Base-by-base conservation (phyloP, 805 yeast species). In the Hanseniaspora vineae region DNA sequence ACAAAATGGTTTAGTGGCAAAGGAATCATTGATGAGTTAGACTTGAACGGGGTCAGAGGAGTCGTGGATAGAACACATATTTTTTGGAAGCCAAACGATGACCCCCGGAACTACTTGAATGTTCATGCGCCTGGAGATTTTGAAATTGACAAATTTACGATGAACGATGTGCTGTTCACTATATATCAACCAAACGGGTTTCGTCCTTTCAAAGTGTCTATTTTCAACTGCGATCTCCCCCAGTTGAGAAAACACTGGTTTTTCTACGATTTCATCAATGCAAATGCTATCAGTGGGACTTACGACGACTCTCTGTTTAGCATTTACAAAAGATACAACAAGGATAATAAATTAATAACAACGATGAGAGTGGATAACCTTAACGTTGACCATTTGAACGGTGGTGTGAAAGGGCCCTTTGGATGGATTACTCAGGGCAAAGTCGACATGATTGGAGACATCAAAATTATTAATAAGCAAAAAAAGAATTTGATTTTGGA, bases 391-490 rank as follows among this genome's bases (percentile, higher is more conserved):
- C 97, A 92, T 64, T 66, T 92, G 49, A 92, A 92, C 59, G 77
- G 85, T 1, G 97, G 97, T 0, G 74, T 85, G 49, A 80, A 80
- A 47, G 98, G 99, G 0, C 96, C 97, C 12, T 87, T 92, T 64
- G 97, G 97, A 6, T 92, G 99, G 99, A 90, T 92, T 48, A 79
- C 86, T 6, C 74, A 77, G 51, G 98, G 99, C 13, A 79, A 79
- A 46, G 97, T 90, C 19, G 97, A 92, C 63, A 81, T 92, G 80
- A 68, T 86, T 52, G 97, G 96, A 8, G 97, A 92, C 59, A 78
- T 90, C 3, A 44, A 42, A 42, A 15, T 77, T 81, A 73, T 79
- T 88, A 2, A 94, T 95, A 0, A 77, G 44, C 80, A 77, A 46
- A 70, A 72, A 40, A 75, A 76, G 33, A 77, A 73, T 40, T 62